phyloP scores from a whole-genome alignment of 2,329 filamentous ascomycete species.

The Malbranchea cinnamomea region DNA sequence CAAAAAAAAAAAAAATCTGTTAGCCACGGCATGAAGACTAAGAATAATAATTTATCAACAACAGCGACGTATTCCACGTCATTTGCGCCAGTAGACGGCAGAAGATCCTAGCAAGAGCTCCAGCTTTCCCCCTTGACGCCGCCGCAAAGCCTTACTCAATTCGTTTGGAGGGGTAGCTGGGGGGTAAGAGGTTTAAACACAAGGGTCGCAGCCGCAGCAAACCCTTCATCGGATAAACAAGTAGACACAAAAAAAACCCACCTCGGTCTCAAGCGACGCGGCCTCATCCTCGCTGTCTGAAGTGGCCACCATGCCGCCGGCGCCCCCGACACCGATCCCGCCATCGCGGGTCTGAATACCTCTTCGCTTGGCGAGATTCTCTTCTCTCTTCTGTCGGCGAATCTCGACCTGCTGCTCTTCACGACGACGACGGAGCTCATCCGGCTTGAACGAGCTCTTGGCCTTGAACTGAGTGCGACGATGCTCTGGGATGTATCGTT shows the following conservation, averaged over 20 bases:
- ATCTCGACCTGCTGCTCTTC: slow-evolving; percentile 99
- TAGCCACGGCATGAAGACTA: no score
- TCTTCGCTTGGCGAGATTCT: slow-evolving; percentile 96
- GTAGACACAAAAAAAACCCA: no score
- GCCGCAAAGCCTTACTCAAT: no score
- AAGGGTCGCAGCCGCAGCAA: no score
- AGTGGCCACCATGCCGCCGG: slow-evolving; percentile 64
- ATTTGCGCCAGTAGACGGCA: no score
- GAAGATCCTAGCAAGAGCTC: no score
- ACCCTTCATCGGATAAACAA: no score
- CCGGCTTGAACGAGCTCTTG: slow-evolving; percentile 97
- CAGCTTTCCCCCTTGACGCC: no score
- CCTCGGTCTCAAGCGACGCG: slow-evolving; percentile 88
- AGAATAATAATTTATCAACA: no score
- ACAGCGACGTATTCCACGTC: no score
- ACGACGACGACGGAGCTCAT: slow-evolving; percentile 93
- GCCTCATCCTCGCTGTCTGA: slow-evolving; percentile 97
- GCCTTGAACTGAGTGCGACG: slow-evolving; percentile 99
- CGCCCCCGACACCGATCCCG: slow-evolving; percentile 37
- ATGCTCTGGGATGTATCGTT: slow-evolving; percentile 98
- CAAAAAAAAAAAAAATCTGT: slow-evolving; percentile 12
- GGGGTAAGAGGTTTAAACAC: no score
- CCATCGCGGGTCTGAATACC: slow-evolving; percentile 72
- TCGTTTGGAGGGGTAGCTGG: no score
- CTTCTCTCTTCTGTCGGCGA: slow-evolving; percentile 94